Evolutionary conservation across 2,329 filamentous ascomycete genomes (phyloP), one percentile per base, ranked within the genome.

Genomic region (Leptographium galeiforme): DNA sequence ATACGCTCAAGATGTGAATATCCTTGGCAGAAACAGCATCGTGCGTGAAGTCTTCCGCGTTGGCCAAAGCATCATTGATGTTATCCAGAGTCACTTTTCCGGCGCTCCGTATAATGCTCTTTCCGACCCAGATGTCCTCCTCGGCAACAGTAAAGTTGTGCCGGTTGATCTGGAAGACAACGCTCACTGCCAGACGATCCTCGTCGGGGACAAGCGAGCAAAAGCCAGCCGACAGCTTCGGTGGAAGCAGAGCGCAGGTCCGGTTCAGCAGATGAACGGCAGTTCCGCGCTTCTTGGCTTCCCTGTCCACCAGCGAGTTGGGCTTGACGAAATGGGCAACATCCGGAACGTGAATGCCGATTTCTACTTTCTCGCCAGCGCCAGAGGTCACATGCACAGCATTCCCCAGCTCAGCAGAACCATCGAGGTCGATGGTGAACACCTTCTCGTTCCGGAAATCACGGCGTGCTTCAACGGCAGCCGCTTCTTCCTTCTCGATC

Each of bases 221-320:
- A 50, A 97, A 77, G 60, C 96, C 90, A 18, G 82, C 80, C 8
- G 89, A 85, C 57, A 98, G 75, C 69, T 88, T 89, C 1, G 87
- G 77, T 14, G 93, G 93, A 40, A 98, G 80, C 77, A 98, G 83
- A 75, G 91, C 76, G 79, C 91, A 75, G 73, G 85, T 72, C 39
- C 89, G 84, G 72, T 95, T 93, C 72, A 95, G 85, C 58, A 98
- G 77, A 65, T 97, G 94, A 30, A 98, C 93, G 39, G 89, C 90
- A 54, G 90, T 97, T 57, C 91, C 91, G 60, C 93, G 88, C 77
- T 97, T 98, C 79, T 93, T 95, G 12, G 93, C 93, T 70, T 98
- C 93, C 48, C 93, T 85, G 64, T 98, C 93, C 50, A 97, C 90
- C 47, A 97, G 79, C 16, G 90, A 95, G 73, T 94, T 95, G 48